These are phyloP conservation scores for Middelhovenomyces tepae DNA, from an alignment of 805 yeast genomes.

Conservation along the genomic window DNA sequence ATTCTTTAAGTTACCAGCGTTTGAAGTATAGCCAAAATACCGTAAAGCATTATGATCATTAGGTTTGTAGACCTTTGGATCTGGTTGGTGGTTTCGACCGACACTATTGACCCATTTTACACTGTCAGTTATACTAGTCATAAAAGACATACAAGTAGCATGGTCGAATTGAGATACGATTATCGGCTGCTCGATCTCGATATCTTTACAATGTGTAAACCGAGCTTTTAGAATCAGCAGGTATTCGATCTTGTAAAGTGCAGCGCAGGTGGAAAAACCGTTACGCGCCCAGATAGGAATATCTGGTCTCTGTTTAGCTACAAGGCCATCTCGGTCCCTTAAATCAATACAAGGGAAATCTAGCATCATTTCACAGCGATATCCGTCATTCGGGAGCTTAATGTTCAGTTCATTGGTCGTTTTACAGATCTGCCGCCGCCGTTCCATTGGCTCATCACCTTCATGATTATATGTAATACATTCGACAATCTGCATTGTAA, in stretches of 20 bases:
- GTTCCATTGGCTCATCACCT: constrained; percentile 26
- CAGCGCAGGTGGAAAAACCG: constrained; percentile 29
- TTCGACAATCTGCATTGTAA: constrained; percentile 30
- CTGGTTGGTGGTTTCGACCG: constrained; percentile 11
- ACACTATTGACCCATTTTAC: constrained; percentile 23
- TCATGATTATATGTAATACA: constrained; percentile 24
- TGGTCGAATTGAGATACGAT: constrained; percentile 31
- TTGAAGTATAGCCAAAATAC: constrained; percentile 1
- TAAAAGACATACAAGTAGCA: constrained; percentile 26
- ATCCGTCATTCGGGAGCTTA: constrained; percentile 20
- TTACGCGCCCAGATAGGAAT: constrained; percentile 26
- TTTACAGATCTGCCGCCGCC: constrained; percentile 25
- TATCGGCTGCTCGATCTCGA: constrained; percentile 27
- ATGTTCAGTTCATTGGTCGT: constrained; percentile 19
- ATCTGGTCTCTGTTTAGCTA: constrained; percentile 27
- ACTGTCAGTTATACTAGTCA: constrained; percentile 25
- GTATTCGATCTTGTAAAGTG: constrained; percentile 28
- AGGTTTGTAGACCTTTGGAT: constrained; percentile 2
- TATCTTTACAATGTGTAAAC: constrained; percentile 30
- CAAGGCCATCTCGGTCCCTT: constrained; percentile 18
- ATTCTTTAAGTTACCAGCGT: constrained; percentile 4
- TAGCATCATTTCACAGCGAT: constrained; percentile 20
- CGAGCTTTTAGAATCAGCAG: constrained; percentile 27
- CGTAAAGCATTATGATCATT: constrained; percentile 3
- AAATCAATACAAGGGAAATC: constrained; percentile 22